Conservation (phyloP, 495 filamentous ascomycete genomes). For the Xylaria palmicola region DNA sequence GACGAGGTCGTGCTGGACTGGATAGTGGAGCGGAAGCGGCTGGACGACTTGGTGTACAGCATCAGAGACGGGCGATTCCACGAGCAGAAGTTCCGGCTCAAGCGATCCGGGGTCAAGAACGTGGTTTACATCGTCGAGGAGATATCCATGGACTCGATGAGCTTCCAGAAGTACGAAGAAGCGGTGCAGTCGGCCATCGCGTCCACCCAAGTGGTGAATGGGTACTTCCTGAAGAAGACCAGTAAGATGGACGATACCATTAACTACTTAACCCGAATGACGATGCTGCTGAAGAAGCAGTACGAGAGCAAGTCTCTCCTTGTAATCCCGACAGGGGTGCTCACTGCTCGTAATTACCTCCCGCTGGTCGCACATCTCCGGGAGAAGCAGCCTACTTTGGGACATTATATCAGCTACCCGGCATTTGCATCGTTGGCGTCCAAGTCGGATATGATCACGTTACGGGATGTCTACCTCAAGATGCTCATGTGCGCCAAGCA, state of each 20-base stretch:
- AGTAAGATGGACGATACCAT: constrained; percentile 78
- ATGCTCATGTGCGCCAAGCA: constrained; percentile 85
- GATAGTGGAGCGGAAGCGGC: constrained; percentile 79
- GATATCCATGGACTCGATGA: constrained; percentile 51
- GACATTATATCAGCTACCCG: constrained; percentile 67
- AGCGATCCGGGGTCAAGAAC: constrained; percentile 68
- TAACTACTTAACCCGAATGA: constrained; percentile 74
- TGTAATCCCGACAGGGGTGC: constrained; percentile 63
- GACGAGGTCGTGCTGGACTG: constrained; percentile 78
- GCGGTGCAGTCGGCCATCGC: constrained; percentile 71
- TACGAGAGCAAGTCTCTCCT: constrained; percentile 57
- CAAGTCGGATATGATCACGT: constrained; percentile 70
- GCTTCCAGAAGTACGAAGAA: constrained; percentile 58
- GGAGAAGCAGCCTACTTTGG: constrained; percentile 41
- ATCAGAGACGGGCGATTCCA: constrained; percentile 84
- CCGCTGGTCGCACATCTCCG: constrained; percentile 59
- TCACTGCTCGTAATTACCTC: constrained; percentile 72
- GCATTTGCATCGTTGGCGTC: constrained; percentile 70
- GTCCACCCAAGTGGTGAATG: constrained; percentile 78
- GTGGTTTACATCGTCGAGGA: constrained; percentile 84
- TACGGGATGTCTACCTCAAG: constrained; percentile 76
- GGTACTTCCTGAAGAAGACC: constrained; percentile 80
- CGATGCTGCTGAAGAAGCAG: constrained; percentile 60
- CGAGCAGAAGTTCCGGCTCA: constrained; percentile 82
- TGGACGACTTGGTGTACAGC: constrained; percentile 75